Evolutionary conservation across 495 filamentous ascomycete genomes (phyloP).

Genomic region (Hyaloscypha variabilis): DNA sequence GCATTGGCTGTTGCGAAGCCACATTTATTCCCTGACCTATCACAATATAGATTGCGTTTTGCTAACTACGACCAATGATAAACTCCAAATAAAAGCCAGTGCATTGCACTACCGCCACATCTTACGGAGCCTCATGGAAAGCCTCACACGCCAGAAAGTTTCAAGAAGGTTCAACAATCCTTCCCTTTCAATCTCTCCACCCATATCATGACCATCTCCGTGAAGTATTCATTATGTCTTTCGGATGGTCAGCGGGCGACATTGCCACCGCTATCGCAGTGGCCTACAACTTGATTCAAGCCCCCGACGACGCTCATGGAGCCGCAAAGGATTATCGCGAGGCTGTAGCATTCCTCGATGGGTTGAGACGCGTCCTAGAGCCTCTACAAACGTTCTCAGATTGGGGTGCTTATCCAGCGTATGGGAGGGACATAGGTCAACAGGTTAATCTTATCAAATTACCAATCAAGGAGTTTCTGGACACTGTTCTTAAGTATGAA

Average conservation of each 20-base stretch:
- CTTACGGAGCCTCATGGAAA: too few relatives aligned
- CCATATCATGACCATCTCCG: too few relatives aligned
- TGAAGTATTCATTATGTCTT: constrained; percentile 6
- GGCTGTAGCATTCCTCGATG: constrained; percentile 5
- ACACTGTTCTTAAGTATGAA: constrained; percentile 2
- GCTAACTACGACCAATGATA: too few relatives aligned
- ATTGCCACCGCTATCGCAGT: constrained; percentile 1
- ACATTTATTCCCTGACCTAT: too few relatives aligned
- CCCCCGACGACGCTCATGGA: constrained; percentile 6
- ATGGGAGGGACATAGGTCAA: not conserved
- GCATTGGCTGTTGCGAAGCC: too few relatives aligned
- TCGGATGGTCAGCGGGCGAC: constrained; percentile 19
- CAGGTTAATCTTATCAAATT: not conserved
- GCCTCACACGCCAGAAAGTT: too few relatives aligned
- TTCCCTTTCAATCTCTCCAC: too few relatives aligned
- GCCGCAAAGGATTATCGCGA: constrained; percentile 14
- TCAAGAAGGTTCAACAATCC: too few relatives aligned
- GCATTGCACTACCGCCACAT: too few relatives aligned
- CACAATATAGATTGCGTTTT: too few relatives aligned
- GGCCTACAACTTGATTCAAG: constrained; percentile 9
- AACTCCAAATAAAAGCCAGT: too few relatives aligned
- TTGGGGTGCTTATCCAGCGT: not conserved
- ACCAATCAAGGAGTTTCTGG: constrained; percentile 1
- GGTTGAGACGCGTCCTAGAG: constrained; percentile 11
- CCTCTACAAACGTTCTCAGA: constrained; percentile 11